These are phyloP conservation scores for Purpureocillium lavendulum DNA, from an alignment of 2,329 filamentous ascomycete genomes.

Conservation along the genomic window DNA sequence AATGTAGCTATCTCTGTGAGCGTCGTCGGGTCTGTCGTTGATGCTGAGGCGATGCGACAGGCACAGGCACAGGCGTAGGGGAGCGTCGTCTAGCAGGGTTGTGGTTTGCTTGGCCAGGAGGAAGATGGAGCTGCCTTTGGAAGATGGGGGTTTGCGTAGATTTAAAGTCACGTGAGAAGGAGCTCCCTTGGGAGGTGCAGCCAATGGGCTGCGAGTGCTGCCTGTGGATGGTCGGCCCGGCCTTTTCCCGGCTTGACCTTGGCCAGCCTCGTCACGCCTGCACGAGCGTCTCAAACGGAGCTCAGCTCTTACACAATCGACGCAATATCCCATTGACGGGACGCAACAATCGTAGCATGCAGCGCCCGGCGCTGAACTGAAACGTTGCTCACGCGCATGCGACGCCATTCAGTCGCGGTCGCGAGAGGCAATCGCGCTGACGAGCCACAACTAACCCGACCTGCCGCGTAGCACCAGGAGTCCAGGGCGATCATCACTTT, in stretches of 20 bases:
- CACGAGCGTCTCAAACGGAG: neutral
- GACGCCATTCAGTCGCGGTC: too few species aligned
- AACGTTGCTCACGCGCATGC: neutral
- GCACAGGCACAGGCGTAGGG: conserved; percentile 12
- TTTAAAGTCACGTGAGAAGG: conserved; percentile 34
- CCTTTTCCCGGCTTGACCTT: too few species aligned
- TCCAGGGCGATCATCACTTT: too few species aligned
- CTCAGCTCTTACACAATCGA: neutral
- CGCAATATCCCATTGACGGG: neutral
- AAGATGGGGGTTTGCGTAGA: conserved; percentile 25
- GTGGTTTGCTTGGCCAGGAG: conserved; percentile 15
- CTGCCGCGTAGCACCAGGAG: too few species aligned
- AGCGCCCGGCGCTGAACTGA: neutral
- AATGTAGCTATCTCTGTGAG: neutral
- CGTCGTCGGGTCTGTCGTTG: neutral
- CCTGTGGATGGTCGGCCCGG: too few species aligned
- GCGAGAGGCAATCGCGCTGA: too few species aligned
- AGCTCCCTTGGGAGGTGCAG: conserved; percentile 3
- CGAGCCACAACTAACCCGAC: too few species aligned
- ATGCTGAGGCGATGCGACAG: conserved; percentile 7
- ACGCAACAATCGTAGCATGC: neutral
- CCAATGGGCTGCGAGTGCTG: too few species aligned
- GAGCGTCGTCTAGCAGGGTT: conserved; percentile 9
- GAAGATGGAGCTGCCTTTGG: conserved; percentile 20
- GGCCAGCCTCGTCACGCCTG: too few species aligned